Percentiles rank a stretch among this genome's conserved stretches.
phyloP scores from a whole-genome alignment of 2,329 filamentous ascomycete genomes.

The Pestalotiopsis sp. region DNA sequence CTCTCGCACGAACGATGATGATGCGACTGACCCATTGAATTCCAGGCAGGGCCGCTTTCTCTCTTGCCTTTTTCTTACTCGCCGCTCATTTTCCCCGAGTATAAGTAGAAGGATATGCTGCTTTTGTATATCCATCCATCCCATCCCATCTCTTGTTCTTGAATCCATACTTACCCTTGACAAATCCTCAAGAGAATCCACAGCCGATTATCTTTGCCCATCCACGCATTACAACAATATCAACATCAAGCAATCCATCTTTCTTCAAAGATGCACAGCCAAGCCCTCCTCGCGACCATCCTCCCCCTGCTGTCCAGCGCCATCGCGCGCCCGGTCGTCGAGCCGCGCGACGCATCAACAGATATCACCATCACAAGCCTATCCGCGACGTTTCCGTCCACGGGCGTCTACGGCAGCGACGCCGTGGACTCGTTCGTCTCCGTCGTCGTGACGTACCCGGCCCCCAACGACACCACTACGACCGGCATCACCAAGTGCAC shows the following conservation, averaged over 20 bases:
- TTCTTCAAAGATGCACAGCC: conserved; percentile 19
- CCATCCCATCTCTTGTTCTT: background rate
- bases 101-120: background rate
- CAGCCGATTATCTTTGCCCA: background rate
- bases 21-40: background rate
- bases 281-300: conserved; percentile 18
- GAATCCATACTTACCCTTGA: background rate
- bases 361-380: conserved; percentile 25
- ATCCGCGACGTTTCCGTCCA: conserved; percentile 23
- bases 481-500: conserved; percentile 24
- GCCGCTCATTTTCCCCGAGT: background rate
- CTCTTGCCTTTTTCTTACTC: background rate
- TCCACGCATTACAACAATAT: background rate
- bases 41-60: background rate
- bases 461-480: conserved; percentile 18
- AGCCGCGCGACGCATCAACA: conserved; percentile 17
- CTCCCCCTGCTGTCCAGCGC: conserved; percentile 21
- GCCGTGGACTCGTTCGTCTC: conserved; percentile 22
- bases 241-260: background rate
- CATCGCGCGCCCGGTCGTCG: conserved; percentile 21
- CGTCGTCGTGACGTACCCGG: conserved; percentile 24
- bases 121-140: background rate
- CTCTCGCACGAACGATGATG: background rate
- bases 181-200: background rate
- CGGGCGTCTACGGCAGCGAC: conserved; percentile 18